A percentile compares a stretch with the other conserved stretches of the same genome.
Conservation (phyloP, 176 grass and related monocot species). For the Oryza australiensis region DNA sequence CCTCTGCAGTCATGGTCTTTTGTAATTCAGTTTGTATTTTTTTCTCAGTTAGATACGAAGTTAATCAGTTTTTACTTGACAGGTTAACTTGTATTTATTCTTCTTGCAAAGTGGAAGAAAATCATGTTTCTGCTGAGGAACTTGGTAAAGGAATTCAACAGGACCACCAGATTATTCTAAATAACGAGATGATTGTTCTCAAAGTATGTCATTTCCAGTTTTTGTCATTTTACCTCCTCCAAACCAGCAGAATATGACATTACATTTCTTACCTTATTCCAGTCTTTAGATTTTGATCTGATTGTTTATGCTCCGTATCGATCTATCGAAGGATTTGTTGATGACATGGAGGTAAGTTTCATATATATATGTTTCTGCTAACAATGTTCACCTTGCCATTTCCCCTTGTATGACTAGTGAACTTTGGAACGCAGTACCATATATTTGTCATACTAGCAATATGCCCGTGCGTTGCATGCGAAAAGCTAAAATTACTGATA, state of each 20-base stretch:
- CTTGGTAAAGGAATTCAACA: constrained; percentile 96
- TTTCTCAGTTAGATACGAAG: constrained; percentile 9
- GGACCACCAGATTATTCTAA: constrained; percentile 89
- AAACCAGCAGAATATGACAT: constrained; percentile 25
- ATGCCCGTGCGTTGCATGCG: too few relatives aligned
- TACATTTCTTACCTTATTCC: constrained; percentile 41
- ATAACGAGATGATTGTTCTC: constrained; percentile 90
- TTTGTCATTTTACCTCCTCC: constrained; percentile 16
- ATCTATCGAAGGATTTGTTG: constrained; percentile 76
- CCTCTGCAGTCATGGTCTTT: constrained; percentile 6
- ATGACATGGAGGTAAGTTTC: constrained; percentile 75
- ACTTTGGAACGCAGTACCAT: constrained; percentile 1
- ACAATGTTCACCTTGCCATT: background rate
- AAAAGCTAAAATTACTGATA: too few relatives aligned
- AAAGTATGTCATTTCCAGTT: constrained; percentile 56
- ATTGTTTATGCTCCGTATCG: constrained; percentile 95
- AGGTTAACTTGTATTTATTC: constrained; percentile 99
- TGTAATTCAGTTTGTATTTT: constrained; percentile 24
- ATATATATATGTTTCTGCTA: constrained; percentile 25
- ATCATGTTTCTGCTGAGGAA: constrained; percentile 98
- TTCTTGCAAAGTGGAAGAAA: constrained; percentile 99
- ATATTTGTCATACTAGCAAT: background rate
- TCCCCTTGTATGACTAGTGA: constrained; percentile 11
- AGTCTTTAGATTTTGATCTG: constrained; percentile 89
- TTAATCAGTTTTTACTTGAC: constrained; percentile 33